These are phyloP conservation scores for Scolecobasidium constrictum DNA, from an alignment of 2,329 filamentous ascomycete genomes.

Conservation along the genomic window DNA sequence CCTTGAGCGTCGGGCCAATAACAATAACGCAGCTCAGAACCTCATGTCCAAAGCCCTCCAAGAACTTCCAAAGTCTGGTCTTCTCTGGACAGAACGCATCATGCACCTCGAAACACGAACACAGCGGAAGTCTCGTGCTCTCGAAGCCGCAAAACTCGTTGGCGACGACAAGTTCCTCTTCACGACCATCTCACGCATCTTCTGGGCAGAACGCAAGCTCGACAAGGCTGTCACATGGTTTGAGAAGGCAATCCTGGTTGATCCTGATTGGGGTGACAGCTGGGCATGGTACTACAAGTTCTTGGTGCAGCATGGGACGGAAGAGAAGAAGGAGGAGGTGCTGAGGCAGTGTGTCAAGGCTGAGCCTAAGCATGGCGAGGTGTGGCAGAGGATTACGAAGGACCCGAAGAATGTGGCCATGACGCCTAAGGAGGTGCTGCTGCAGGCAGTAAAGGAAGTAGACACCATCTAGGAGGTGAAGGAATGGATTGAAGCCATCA, in stretches of 20 bases:
- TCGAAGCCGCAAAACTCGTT: constrained; percentile 95
- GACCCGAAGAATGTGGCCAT: constrained; percentile 70
- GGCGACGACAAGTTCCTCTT: constrained; percentile 86
- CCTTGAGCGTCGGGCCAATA: constrained; percentile 78
- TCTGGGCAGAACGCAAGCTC: constrained; percentile 85
- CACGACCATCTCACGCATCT: constrained; percentile 85
- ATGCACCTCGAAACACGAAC: constrained; percentile 88
- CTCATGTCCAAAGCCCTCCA: constrained; percentile 91
- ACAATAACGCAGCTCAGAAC: constrained; percentile 71
- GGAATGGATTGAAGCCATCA: not conserved
- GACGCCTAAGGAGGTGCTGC: constrained; percentile 69
- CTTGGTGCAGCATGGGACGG: constrained; percentile 79
- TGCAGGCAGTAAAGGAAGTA: constrained; percentile 56
- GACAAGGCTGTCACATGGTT: constrained; percentile 97
- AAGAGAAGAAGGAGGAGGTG: constrained; percentile 83
- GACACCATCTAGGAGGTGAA: not conserved
- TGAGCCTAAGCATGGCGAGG: constrained; percentile 85
- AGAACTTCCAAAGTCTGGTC: constrained; percentile 76
- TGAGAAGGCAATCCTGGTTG: constrained; percentile 82
- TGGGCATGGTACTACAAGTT: constrained; percentile 99
- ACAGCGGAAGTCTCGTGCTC: constrained; percentile 78
- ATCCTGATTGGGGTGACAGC: constrained; percentile 78
- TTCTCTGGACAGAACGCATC: constrained; percentile 90
- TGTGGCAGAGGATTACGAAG: constrained; percentile 81
- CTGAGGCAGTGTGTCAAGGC: constrained; percentile 68